Evolutionary conservation across 23 red algal genomes (phyloP), one percentile per base, ranked within the genome.

Genomic region (Gracilaria gracilis): DNA sequence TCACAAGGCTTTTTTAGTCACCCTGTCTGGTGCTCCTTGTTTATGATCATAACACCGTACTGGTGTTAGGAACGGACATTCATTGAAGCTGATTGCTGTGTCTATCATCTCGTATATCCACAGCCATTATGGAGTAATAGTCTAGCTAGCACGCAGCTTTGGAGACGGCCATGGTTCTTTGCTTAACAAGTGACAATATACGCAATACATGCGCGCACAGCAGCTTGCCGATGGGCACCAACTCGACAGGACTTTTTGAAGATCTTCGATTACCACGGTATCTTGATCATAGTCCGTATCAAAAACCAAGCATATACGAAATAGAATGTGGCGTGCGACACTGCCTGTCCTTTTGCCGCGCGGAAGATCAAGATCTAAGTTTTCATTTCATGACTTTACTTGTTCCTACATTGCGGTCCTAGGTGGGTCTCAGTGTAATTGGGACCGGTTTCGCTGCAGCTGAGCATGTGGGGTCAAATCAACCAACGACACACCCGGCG

Each of bases 151-250:
- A 8, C 75, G 40, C 34, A 27, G 38, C 75, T 28, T 50, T 24
- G 75, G 42, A 34, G 75, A 14, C 72, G 72, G 72, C 42, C 72
- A 77, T 77, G 72, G 19, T 40, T 36, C 40, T 9, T 36, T 51
- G 47, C 13, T 34, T 53, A 33, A 6, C 53, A 8, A 55, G 25
- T 33, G n/a, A 51, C 31, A 31, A 57, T 40, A 6, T 19, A 32
- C 36, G 2, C 75, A 29, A 32, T 51, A 53, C 15, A 40, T 0
- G 46, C 40, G 14, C 19, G 19, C 9, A 34, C 7, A 9, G 64
- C 64, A 19, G 32, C 37, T 38, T 23, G 31, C 32, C 64, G 17
- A 69, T 69, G 64, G 9, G 33, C 42, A 36, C 12, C 37, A 9
- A 36, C 7, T 17, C 32, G 9, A 15, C 31, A 3, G 64, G 8